A percentile compares a stretch with the other conserved stretches of the same genome.
Conservation (phyloP, 2,329 filamentous ascomycete genomes). For the Sclerotiophoma versabilis region DNA sequence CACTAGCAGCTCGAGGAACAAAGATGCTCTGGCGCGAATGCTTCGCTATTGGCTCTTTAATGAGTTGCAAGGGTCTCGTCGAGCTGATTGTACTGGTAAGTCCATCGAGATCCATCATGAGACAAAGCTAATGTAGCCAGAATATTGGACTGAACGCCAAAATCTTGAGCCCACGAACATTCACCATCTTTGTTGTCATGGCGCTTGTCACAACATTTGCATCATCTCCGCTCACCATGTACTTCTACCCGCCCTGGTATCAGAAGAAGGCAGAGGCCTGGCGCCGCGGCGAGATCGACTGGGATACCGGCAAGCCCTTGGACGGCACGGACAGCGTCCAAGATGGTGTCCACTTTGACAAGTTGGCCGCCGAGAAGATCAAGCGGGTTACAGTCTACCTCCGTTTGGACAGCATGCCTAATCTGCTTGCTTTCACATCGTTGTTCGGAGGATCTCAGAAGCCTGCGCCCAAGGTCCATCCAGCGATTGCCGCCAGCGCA, state of each 20-base stretch:
- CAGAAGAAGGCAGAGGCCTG: conserved; percentile 75
- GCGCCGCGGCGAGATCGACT: conserved; percentile 89
- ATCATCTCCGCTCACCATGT: conserved; percentile 77
- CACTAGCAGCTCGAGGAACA: conserved; percentile 75
- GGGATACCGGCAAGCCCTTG: conserved; percentile 68
- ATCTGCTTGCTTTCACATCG: conserved; percentile 81
- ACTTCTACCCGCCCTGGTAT: conserved; percentile 79
- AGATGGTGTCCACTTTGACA: conserved; percentile 56
- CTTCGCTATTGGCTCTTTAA: conserved; percentile 83
- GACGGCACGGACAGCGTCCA: conserved; percentile 48
- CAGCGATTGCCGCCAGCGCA: conserved; percentile 35
- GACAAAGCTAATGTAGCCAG: conserved; percentile 47
- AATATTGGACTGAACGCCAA: conserved; percentile 84
- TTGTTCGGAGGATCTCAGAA: conserved; percentile 69
- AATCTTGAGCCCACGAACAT: conserved; percentile 80
- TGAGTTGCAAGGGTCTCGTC: conserved; percentile 96
- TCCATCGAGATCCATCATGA: background rate
- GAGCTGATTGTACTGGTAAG: conserved; percentile 91
- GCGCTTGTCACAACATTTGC: conserved; percentile 84
- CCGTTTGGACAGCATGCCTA: conserved; percentile 82
- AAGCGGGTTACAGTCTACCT: conserved; percentile 79
- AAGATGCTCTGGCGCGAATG: conserved; percentile 91
- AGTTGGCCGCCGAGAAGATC: conserved; percentile 60
- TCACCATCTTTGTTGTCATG: conserved; percentile 96
- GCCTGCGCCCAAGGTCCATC: conserved; percentile 48